These are phyloP conservation scores for Lipomyces yamadae DNA, from an alignment of 805 yeast genomes.

Conservation along the genomic window DNA sequence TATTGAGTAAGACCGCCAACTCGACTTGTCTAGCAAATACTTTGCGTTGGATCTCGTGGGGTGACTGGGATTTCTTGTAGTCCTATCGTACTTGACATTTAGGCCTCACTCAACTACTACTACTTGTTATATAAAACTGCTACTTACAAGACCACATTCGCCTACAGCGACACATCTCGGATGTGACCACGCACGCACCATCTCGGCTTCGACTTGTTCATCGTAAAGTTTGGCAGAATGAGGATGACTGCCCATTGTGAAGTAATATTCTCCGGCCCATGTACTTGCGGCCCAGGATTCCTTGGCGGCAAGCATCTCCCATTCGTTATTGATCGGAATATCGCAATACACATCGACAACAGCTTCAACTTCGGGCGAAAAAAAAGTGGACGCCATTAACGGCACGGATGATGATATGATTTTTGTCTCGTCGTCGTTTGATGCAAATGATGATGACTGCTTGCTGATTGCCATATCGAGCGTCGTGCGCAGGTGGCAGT, in stretches of 20 bases:
- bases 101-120: background rate
- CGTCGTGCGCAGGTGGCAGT: conserved; percentile 30
- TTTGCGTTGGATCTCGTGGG: conserved; percentile 17
- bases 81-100: conserved; percentile 11
- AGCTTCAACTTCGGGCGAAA: conserved; percentile 25
- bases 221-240: conserved; percentile 23
- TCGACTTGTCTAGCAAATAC: conserved; percentile 29
- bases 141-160: conserved; percentile 32
- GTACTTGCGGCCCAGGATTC: conserved; percentile 8
- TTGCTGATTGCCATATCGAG: conserved; percentile 25
- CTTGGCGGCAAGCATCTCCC: conserved; percentile 16
- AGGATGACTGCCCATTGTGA: conserved; percentile 35
- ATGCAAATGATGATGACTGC: background rate
- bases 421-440: conserved; percentile 4
- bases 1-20: conserved; percentile 17
- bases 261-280: conserved; percentile 31
- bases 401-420: background rate
- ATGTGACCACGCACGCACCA: conserved; percentile 25
- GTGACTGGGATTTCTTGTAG: conserved; percentile 30
- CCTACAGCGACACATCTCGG: conserved; percentile 34
- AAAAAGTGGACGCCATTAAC: conserved; percentile 16
- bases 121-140: too few species aligned
- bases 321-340: conserved; percentile 24
- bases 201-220: conserved; percentile 20
- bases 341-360: conserved; percentile 33